Percentiles rank a stretch among this genome's conserved stretches.
These are phyloP conservation scores for Thelonectria blattea DNA, from an alignment of 2,329 filamentous ascomycete species.

Conservation along the genomic window DNA sequence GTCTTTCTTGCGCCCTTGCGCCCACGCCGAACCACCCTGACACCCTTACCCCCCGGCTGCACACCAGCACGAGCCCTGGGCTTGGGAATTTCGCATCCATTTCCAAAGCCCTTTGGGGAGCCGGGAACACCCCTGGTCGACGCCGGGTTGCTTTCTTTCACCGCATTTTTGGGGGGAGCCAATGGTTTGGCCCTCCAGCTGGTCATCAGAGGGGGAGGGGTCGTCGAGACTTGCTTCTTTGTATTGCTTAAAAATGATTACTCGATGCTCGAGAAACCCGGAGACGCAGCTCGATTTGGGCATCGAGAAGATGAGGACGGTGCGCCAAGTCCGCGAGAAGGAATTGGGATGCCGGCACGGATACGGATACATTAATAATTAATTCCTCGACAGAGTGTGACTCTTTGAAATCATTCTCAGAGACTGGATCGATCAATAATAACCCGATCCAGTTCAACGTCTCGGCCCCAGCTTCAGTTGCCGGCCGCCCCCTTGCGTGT, in stretches of 20 bases:
- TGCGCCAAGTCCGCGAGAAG: not conserved
- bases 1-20: slow-evolving; percentile 17
- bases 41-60: too few species aligned
- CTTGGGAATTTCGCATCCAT: not conserved
- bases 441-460: slow-evolving; percentile 11
- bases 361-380: too few species aligned
- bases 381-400: too few species aligned
- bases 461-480: slow-evolving; percentile 16
- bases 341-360: too few species aligned
- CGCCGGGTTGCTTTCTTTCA: slow-evolving; percentile 34
- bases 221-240: not conserved
- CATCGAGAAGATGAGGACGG: slow-evolving; percentile 8
- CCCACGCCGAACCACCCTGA: slow-evolving; percentile 26
- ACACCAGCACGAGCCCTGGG: slow-evolving; percentile 28
- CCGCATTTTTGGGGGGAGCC: slow-evolving; percentile 36
- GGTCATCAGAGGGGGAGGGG: not conserved
- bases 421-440: not conserved
- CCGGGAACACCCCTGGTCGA: slow-evolving; percentile 36
- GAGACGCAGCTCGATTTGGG: not conserved
- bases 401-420: not conserved
- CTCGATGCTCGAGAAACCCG: not conserved
- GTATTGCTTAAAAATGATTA: not conserved
- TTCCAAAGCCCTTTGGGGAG: slow-evolving; percentile 7
- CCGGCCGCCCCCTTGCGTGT: slow-evolving; percentile 10
- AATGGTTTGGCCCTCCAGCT: slow-evolving; percentile 24